Evolutionary conservation across 352 stramenopile species (phyloP).

Genomic region (Globisporangium okanoganense): DNA sequence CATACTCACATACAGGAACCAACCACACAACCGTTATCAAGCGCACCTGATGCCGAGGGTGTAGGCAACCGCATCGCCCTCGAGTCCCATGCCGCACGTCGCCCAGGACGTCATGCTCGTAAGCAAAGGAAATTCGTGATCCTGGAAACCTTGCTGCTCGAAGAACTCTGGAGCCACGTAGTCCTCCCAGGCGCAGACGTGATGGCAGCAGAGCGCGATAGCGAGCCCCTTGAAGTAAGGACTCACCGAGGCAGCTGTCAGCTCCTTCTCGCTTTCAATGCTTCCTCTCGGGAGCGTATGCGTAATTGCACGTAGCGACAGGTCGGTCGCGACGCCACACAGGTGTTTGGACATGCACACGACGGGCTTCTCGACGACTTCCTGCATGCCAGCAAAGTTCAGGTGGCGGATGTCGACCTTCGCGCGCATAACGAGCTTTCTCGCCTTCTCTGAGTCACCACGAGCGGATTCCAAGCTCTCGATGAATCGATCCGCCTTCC

Average conservation of each 20-base stretch:
- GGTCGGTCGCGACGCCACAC: constrained; percentile 76
- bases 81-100: constrained; percentile 66
- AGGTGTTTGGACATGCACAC: constrained; percentile 87
- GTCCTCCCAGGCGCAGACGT: constrained; percentile 70
- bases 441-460: constrained; percentile 15
- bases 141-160: constrained; percentile 43
- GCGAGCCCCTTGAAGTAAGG: constrained; percentile 50
- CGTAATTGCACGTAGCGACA: constrained; percentile 66
- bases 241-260: constrained; percentile 17
- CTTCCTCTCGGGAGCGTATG: constrained; percentile 36
- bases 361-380: constrained; percentile 41
- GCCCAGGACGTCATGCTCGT: constrained; percentile 76
- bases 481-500: constrained; percentile 77
- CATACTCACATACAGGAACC: background rate
- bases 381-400: constrained; percentile 63
- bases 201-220: constrained; percentile 78
- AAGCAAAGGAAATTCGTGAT: constrained; percentile 55
- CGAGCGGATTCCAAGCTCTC: constrained; percentile 10
- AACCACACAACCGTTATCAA: background rate
- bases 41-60: constrained; percentile 66
- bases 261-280: background rate
- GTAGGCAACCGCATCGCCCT: constrained; percentile 60
- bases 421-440: constrained; percentile 44
- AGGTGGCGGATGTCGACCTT: constrained; percentile 87
- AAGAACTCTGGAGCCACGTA: constrained; percentile 72